phyloP scores from a whole-genome alignment of 345 rosid genomes.

The Conringia planisiliqua region DNA sequence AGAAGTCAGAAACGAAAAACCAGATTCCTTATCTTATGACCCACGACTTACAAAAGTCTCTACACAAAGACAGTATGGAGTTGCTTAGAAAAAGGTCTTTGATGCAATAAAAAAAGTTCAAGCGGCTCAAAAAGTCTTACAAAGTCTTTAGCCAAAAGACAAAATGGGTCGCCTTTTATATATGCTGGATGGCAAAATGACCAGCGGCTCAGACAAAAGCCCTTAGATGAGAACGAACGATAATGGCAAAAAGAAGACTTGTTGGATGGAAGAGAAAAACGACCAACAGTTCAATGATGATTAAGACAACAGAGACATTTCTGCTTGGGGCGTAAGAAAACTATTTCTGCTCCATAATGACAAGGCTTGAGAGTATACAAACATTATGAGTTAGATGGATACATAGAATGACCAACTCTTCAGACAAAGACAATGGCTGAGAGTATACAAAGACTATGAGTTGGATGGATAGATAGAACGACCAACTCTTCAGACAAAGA shows the following conservation, averaged over 20 bases:
- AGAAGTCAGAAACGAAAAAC: too few relatives aligned
- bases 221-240: not conserved
- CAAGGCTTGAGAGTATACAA: not conserved
- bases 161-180: not conserved
- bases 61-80: too few relatives aligned
- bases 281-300: not conserved
- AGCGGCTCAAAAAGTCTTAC: too few relatives aligned
- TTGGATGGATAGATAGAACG: not conserved
- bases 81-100: too few relatives aligned
- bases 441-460: not conserved
- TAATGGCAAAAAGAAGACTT: not conserved
- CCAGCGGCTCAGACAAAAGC: not conserved
- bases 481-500: not conserved
- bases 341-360: not conserved
- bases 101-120: too few relatives aligned
- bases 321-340: not conserved
- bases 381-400: not conserved
- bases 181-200: not conserved
- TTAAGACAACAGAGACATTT: not conserved
- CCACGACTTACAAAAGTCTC: too few relatives aligned
- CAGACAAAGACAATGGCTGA: not conserved
- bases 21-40: too few relatives aligned
- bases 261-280: not conserved
- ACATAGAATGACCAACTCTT: not conserved
- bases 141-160: too few relatives aligned